Evolutionary conservation across 106 monocot species (phyloP), one percentile per base, ranked within the genome.

Genomic region (Chionographis japonica): DNA sequence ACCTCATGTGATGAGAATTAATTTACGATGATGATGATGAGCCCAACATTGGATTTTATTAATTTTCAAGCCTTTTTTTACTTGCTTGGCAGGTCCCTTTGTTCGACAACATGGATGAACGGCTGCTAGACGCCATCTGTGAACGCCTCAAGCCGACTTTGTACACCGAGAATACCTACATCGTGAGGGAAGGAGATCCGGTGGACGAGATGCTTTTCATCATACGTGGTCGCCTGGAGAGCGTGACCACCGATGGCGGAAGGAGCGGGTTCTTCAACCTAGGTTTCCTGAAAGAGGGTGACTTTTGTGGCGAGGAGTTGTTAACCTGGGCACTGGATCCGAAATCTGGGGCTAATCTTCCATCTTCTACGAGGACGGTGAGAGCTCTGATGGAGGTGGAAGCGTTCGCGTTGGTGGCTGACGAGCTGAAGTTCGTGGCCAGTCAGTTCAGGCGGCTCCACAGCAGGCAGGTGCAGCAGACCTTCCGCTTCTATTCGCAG

Each of bases 311-410:
- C 10, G 91, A 91, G 58, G 91, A 91, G 37, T 68, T 91, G 12
- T 61, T 91, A n/a, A 91, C 91, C 6, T 91, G 91, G 91, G 87
- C 91, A 8, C 64, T 91, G 20, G 91, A 91, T 73, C 91, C 91
- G 0, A 91, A 81, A 66, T 75, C 84, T 8, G 77, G 81, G 40
- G 67, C 74, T 56, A 91, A 81, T 41, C 77, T 91, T 52, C 91
- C 91, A 8, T 73, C 84, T 4, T 91, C 91, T 12, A 91, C 87
- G 0, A 74, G 91, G 56, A 87, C 91, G 2, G 91, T 91, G 27
- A 81, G 61, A 66, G 76, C 91, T 15, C 43, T 91, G 52, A 87
- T 67, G n/a, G 91, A 91, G 51, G 86, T 91, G 0, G 91, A 91
- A 70, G 91, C 87, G 3, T 91, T 91, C 56, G 91, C 91, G 2